phyloP scores from a whole-genome alignment of 2,329 filamentous ascomycete species.

The Talaromyces marneffei region DNA sequence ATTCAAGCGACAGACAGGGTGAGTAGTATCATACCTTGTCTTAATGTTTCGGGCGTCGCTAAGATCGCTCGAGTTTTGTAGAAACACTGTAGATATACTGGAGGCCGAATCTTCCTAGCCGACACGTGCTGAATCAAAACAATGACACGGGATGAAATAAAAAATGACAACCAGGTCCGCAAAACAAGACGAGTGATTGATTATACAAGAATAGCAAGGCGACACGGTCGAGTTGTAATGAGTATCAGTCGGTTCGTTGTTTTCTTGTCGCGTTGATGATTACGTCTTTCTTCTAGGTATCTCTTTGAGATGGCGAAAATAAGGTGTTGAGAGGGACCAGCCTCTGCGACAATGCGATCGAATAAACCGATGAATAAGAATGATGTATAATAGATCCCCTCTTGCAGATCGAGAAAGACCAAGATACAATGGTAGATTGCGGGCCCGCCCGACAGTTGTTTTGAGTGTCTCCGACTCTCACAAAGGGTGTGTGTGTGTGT shows the following conservation, averaged over 20 bases:
- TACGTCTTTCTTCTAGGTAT: neutral
- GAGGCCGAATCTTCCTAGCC: neutral
- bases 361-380: neutral
- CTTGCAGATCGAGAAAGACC: slow-evolving; percentile 3
- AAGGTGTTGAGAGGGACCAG: slow-evolving; percentile 9
- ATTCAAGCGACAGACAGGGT: neutral
- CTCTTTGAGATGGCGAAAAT: neutral
- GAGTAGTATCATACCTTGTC: slow-evolving; percentile 10
- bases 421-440: slow-evolving; percentile 24
- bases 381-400: neutral
- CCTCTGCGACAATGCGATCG: slow-evolving; percentile 7
- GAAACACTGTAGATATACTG: slow-evolving; percentile 2
- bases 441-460: slow-evolving; percentile 29
- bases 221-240: neutral
- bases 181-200: neutral
- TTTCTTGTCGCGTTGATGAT: neutral
- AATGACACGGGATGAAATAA: neutral
- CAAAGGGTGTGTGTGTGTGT: slow-evolving; percentile 18
- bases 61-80: slow-evolving; percentile 5
- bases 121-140: neutral
- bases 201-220: slow-evolving; percentile 6
- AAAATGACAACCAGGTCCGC: slow-evolving; percentile 6
- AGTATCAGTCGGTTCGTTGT: neutral
- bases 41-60: slow-evolving; percentile 3
- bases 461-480: slow-evolving; percentile 10